These are phyloP conservation scores for Exserohilum turcica DNA, from an alignment of 2,329 filamentous ascomycete species.

Conservation along the genomic window DNA sequence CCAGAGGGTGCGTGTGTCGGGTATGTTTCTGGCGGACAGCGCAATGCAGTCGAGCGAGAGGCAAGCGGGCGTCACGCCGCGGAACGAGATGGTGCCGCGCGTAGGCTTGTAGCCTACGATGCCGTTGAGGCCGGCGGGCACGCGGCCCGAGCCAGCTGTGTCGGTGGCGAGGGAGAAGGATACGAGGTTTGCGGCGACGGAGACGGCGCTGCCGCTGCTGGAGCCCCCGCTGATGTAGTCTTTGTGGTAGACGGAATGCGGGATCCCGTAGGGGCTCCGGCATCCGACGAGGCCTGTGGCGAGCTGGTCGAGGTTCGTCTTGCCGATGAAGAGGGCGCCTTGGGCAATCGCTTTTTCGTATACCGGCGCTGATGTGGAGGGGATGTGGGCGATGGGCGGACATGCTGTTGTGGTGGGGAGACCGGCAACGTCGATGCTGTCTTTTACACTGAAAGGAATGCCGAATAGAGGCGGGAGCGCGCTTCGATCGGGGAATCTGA, in stretches of 20 bases:
- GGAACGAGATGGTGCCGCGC: slow-evolving; percentile 57
- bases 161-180: slow-evolving; percentile 63
- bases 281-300: slow-evolving; percentile 66
- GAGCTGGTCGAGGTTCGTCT: slow-evolving; percentile 66
- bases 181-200: slow-evolving; percentile 59
- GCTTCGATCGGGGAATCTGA: slow-evolving; percentile 49
- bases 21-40: slow-evolving; percentile 56
- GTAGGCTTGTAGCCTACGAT: slow-evolving; percentile 60
- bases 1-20: slow-evolving; percentile 58
- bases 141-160: slow-evolving; percentile 60
- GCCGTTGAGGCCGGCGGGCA: slow-evolving; percentile 61
- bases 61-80: slow-evolving; percentile 61
- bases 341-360: slow-evolving; percentile 57
- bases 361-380: slow-evolving; percentile 55
- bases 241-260: slow-evolving; percentile 58
- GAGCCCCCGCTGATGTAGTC: slow-evolving; percentile 63
- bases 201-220: slow-evolving; percentile 61
- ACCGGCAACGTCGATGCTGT: slow-evolving; percentile 60
- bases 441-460: slow-evolving; percentile 63
- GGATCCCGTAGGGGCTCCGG: slow-evolving; percentile 62
- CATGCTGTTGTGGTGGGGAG: slow-evolving; percentile 60
- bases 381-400: slow-evolving; percentile 56
- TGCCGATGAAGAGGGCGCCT: slow-evolving; percentile 64
- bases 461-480: slow-evolving; percentile 59
- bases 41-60: slow-evolving; percentile 63